phyloP scores from a whole-genome alignment of 1,284 basidiomycete genomes.

The Boletus sp. region DNA sequence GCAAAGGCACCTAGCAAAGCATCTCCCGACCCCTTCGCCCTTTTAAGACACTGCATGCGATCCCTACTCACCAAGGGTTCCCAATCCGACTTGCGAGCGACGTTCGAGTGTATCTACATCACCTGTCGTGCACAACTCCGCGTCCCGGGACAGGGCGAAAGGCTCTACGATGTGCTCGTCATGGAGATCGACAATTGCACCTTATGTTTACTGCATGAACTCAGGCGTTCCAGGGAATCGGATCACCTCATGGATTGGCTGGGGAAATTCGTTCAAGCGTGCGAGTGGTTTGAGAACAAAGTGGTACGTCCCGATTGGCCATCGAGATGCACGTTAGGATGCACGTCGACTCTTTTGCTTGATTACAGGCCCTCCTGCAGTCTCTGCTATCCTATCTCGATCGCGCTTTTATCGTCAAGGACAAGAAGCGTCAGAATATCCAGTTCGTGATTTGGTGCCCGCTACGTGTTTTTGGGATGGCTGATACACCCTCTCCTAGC shows the following conservation, averaged over 20 bases:
- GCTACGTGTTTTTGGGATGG: background rate
- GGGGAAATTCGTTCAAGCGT: slow-evolving; percentile 45
- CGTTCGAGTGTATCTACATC: slow-evolving; percentile 54
- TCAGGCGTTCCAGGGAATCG: slow-evolving; percentile 28
- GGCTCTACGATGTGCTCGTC: slow-evolving; percentile 49
- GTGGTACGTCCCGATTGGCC: slow-evolving; percentile 44
- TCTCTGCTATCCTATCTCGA: slow-evolving; percentile 63
- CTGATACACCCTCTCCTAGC: slow-evolving; percentile 31
- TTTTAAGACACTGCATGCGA: slow-evolving; percentile 43
- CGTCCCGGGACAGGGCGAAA: slow-evolving; percentile 48
- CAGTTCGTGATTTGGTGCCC: slow-evolving; percentile 35
- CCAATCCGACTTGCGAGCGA: slow-evolving; percentile 37
- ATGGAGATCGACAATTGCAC: slow-evolving; percentile 53
- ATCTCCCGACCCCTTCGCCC: slow-evolving; percentile 17
- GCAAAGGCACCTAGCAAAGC: slow-evolving; percentile 12
- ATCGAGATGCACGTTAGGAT: background rate
- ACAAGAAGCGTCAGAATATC: slow-evolving; percentile 35
- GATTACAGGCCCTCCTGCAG: slow-evolving; percentile 46
- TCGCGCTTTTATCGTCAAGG: slow-evolving; percentile 48
- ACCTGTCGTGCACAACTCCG: slow-evolving; percentile 54
- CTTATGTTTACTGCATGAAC: slow-evolving; percentile 35
- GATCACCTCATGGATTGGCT: slow-evolving; percentile 46
- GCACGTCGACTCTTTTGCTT: background rate
- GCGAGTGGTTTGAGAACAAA: slow-evolving; percentile 59
- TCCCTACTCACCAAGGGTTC: slow-evolving; percentile 40